Conservation (phyloP, 2,329 filamentous ascomycete species). For the Exophiala sp. region DNA sequence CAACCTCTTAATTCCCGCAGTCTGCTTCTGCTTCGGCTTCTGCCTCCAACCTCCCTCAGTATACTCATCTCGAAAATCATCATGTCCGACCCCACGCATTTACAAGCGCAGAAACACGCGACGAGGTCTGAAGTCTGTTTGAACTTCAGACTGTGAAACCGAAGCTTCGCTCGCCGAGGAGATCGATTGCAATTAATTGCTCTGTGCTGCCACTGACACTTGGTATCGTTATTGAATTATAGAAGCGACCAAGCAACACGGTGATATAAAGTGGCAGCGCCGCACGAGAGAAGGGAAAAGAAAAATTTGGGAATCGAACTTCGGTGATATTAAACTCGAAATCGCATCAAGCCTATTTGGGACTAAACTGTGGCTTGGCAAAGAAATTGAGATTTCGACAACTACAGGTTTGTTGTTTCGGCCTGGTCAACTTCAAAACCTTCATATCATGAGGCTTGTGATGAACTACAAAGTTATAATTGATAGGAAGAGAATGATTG, state of each 20-base stretch:
- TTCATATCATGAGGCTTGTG: slow-evolving; percentile 35
- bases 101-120: slow-evolving; percentile 32
- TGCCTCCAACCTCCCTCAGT: not conserved
- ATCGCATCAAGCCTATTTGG: slow-evolving; percentile 2
- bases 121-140: slow-evolving; percentile 31
- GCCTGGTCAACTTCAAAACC: not conserved
- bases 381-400: not conserved
- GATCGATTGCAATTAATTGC: slow-evolving; percentile 67
- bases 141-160: slow-evolving; percentile 5
- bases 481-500: slow-evolving; percentile 50
- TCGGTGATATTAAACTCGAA: slow-evolving; percentile 7
- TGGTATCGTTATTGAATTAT: slow-evolving; percentile 49
- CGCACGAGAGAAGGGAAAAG: slow-evolving; percentile 55
- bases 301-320: not conserved
- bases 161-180: slow-evolving; percentile 30
- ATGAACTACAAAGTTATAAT: slow-evolving; percentile 41
- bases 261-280: slow-evolving; percentile 70
- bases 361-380: slow-evolving; percentile 15
- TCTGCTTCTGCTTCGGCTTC: not conserved
- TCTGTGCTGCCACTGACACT: slow-evolving; percentile 82
- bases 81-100: slow-evolving; percentile 54
- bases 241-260: slow-evolving; percentile 73
- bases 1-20: not conserved
- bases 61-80: not conserved
- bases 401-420: not conserved